Conservation (phyloP, 2,329 filamentous ascomycete genomes). For the Penicillium sp. region DNA sequence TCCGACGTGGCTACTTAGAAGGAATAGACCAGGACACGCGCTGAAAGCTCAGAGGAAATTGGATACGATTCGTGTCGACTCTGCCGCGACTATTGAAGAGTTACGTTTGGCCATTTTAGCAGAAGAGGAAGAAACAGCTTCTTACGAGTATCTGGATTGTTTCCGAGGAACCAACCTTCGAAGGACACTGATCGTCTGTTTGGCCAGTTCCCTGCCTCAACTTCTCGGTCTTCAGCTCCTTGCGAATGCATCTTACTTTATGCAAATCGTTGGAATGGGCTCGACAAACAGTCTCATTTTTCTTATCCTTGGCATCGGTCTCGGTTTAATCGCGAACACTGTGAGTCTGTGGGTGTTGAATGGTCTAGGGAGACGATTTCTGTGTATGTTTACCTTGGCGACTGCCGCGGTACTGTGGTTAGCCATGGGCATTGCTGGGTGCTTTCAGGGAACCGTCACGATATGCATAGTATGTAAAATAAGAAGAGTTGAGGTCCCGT, state of each 20-base stretch:
- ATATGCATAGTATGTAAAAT: conserved; percentile 39
- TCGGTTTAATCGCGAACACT: conserved; percentile 45
- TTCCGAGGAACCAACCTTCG: conserved; percentile 22
- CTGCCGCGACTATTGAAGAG: conserved; percentile 8
- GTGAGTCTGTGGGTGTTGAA: conserved; percentile 46
- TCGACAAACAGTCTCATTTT: conserved; percentile 37
- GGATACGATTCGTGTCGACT: conserved; percentile 3
- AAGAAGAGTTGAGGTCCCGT: not conserved
- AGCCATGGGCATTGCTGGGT: conserved; percentile 47
- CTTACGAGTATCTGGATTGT: conserved; percentile 33
- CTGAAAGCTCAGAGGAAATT: conserved; percentile 15
- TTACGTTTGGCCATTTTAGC: conserved; percentile 19
- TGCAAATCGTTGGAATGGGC: conserved; percentile 28
- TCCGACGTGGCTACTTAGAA: conserved; percentile 49
- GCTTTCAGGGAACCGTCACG: conserved; percentile 36
- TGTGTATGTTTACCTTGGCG: conserved; percentile 39
- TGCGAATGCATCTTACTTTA: conserved; percentile 41
- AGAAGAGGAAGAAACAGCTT: conserved; percentile 43
- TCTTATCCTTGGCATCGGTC: conserved; percentile 46
- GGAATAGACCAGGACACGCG: conserved; percentile 34
- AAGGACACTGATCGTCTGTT: conserved; percentile 27
- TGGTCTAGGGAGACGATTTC: conserved; percentile 38
- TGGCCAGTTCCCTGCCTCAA: conserved; percentile 43
- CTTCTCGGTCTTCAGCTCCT: conserved; percentile 47
- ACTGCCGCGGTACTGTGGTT: conserved; percentile 40